A percentile compares a stretch with the other conserved stretches of the same genome.
These are phyloP conservation scores for Patellifolia procumbens DNA, from an alignment of 179 eudicot species.

Conservation along the genomic window DNA sequence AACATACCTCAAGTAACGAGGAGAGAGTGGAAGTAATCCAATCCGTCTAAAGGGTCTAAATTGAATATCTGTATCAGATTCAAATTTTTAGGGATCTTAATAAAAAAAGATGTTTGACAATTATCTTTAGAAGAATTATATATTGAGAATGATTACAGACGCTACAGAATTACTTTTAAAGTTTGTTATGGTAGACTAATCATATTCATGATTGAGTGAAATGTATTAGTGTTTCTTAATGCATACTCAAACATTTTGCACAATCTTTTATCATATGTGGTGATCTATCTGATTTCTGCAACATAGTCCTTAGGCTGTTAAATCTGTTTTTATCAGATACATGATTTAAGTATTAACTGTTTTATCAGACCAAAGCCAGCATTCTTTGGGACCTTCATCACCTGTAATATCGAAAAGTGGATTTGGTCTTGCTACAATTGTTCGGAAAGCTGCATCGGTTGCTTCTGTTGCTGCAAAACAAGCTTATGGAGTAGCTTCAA, in stretches of 20 bases:
- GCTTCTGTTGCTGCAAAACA: conserved; percentile 91
- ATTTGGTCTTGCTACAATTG: conserved; percentile 56
- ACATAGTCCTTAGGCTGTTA: too few species aligned
- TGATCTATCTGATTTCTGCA: too few species aligned
- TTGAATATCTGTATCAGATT: too few species aligned
- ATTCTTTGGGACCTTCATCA: conserved; percentile 53
- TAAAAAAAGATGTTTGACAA: too few species aligned
- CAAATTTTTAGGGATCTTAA: too few species aligned
- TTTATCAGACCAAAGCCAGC: conserved; percentile 76
- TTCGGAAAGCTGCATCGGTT: conserved; percentile 75
- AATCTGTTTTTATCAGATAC: too few species aligned
- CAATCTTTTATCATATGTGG: not conserved
- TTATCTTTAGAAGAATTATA: not conserved
- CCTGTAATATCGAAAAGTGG: conserved; percentile 58
- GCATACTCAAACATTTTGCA: not conserved
- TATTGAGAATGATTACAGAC: too few species aligned
- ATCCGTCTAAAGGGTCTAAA: too few species aligned
- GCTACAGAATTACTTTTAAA: too few species aligned
- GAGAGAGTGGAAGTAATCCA: too few species aligned
- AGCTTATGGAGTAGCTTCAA: conserved; percentile 65
- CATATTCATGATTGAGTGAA: not conserved
- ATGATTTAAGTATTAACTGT: conserved; percentile 11
- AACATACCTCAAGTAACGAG: too few species aligned
- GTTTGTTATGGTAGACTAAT: too few species aligned
- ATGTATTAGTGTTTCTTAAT: not conserved